Conservation (phyloP, 2,329 filamentous ascomycete species). For the Helminthosporium solani region DNA sequence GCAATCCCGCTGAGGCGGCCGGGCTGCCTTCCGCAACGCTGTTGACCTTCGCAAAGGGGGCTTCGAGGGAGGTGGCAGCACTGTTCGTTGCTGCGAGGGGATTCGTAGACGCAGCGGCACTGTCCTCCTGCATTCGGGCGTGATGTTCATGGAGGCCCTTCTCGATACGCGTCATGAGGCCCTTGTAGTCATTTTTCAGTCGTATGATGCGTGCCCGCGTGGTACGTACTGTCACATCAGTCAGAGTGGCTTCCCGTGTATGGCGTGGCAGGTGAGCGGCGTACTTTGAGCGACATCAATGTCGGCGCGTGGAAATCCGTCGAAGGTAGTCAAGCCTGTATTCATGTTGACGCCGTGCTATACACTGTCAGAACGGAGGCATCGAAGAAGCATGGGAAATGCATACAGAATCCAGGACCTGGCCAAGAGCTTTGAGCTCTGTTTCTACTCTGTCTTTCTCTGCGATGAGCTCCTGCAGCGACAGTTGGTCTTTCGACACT, state of each 20-base stretch:
- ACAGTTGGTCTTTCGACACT: conserved; percentile 60
- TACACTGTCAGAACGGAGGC: conserved; percentile 23
- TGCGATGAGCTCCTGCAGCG: conserved; percentile 75
- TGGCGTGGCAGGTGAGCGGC: conserved; percentile 19
- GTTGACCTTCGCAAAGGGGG: conserved; percentile 87
- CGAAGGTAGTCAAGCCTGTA: conserved; percentile 79
- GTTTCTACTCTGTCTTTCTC: conserved; percentile 84
- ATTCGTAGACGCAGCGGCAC: conserved; percentile 36
- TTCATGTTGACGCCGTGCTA: conserved; percentile 94
- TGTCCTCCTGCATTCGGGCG: conserved; percentile 60
- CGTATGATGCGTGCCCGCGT: conserved; percentile 86
- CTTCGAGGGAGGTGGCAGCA: conserved; percentile 48
- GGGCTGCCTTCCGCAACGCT: conserved; percentile 76
- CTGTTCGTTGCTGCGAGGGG: conserved; percentile 24
- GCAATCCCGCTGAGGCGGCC: conserved; percentile 78
- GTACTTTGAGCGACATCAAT: conserved; percentile 93
- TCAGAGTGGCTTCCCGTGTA: conserved; percentile 11
- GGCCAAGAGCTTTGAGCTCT: conserved; percentile 80
- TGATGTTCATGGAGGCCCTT: conserved; percentile 87
- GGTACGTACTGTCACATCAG: conserved; percentile 69
- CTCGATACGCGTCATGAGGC: conserved; percentile 80
- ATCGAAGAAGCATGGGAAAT: not conserved
- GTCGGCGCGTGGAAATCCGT: conserved; percentile 90
- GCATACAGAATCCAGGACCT: conserved; percentile 83
- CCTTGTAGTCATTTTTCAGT: conserved; percentile 90